Percentiles rank a stretch among this genome's conserved stretches.
Conservation (phyloP, 306 rosid species). For the Dalbergia oliveri region DNA sequence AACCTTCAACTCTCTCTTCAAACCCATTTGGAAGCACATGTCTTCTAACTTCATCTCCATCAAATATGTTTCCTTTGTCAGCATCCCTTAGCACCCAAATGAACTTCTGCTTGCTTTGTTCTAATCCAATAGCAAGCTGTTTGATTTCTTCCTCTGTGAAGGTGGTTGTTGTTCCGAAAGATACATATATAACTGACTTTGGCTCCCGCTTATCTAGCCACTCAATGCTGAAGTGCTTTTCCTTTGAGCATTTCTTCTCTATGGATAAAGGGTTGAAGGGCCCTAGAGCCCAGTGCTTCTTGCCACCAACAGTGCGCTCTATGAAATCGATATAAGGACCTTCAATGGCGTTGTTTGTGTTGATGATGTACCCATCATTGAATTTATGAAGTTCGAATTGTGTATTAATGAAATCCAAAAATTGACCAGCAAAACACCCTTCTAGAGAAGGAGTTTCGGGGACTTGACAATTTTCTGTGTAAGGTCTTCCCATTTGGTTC, state of each 20-base stretch:
- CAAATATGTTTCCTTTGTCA: slow-evolving; percentile 61
- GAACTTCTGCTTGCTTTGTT: slow-evolving; percentile 60
- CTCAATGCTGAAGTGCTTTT: slow-evolving; percentile 36
- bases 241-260: slow-evolving; percentile 31
- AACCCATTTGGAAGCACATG: slow-evolving; percentile 40
- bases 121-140: slow-evolving; percentile 66
- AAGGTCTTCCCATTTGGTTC: slow-evolving; percentile 31
- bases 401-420: slow-evolving; percentile 20
- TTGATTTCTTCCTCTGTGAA: slow-evolving; percentile 50
- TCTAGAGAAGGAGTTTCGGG: slow-evolving; percentile 53
- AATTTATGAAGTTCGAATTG: slow-evolving; percentile 28
- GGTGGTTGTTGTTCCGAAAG: slow-evolving; percentile 69
- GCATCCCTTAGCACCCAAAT: slow-evolving; percentile 57
- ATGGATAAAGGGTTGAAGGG: slow-evolving; percentile 59
- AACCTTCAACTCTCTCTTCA: slow-evolving; percentile 26
- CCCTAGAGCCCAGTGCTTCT: slow-evolving; percentile 66
- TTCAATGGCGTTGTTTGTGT: slow-evolving; percentile 59
- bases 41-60: slow-evolving; percentile 35
- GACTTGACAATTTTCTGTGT: not conserved
- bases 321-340: slow-evolving; percentile 49
- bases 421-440: slow-evolving; percentile 49
- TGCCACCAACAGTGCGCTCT: slow-evolving; percentile 11
- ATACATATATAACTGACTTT: slow-evolving; percentile 64
- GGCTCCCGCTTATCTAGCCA: slow-evolving; percentile 52
- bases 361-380: slow-evolving; percentile 52